phyloP scores from a whole-genome alignment of 169 alveolate genomes.

The Plasmodium chabaudi region DNA sequence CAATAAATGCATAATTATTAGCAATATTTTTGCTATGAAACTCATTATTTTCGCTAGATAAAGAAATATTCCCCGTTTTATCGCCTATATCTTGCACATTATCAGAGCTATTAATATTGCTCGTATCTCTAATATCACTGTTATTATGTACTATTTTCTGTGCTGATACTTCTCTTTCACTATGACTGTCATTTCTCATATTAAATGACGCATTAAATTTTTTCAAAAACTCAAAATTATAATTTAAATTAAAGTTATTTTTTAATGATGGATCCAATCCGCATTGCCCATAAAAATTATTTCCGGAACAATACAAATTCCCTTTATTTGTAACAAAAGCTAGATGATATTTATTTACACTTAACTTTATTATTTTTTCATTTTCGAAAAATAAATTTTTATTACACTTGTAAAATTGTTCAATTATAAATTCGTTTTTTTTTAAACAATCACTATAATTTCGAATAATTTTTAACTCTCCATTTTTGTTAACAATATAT shows the following conservation, averaged over 20 bases:
- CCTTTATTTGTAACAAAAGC: conserved; percentile 77
- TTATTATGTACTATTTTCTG: neutral
- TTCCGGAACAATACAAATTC: conserved; percentile 71
- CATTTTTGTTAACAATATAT: conserved; percentile 49
- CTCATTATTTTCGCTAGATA: neutral
- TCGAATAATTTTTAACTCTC: conserved; percentile 68
- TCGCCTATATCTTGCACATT: neutral
- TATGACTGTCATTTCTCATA: neutral
- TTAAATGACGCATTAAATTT: conserved; percentile 3
- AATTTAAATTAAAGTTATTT: conserved; percentile 66
- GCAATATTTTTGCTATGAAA: neutral
- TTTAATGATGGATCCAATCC: conserved; percentile 62
- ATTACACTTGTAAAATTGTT: conserved; percentile 54
- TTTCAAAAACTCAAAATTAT: conserved; percentile 54
- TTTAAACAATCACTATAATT: conserved; percentile 46
- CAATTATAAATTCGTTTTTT: conserved; percentile 45
- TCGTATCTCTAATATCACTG: neutral
- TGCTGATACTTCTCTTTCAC: neutral
- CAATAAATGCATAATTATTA: neutral
- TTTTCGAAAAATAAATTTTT: conserved; percentile 32
- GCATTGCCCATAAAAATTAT: conserved; percentile 76
- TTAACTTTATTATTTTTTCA: conserved; percentile 70
- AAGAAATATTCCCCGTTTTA: neutral
- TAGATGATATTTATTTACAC: conserved; percentile 73
- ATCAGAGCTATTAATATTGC: neutral